phyloP scores from a whole-genome alignment of 139 green algal genomes.

The Volvox reticuliferus region DNA sequence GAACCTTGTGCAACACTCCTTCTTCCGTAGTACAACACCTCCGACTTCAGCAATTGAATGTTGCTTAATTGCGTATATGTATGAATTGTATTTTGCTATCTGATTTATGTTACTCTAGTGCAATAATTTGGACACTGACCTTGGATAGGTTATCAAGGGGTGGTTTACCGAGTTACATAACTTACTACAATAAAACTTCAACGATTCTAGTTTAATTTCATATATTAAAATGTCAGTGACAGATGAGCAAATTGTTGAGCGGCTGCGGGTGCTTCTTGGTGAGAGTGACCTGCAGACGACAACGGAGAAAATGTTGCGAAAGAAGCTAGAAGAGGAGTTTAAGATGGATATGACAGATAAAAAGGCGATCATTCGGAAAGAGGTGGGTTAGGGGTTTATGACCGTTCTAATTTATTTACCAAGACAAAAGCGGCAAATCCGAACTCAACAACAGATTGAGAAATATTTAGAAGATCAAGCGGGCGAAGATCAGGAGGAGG shows the following conservation, averaged over 20 bases:
- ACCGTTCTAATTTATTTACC: neutral
- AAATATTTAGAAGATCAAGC: constrained; percentile 46
- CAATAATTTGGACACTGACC: too few species aligned
- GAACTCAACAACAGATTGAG: constrained; percentile 47
- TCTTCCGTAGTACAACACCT: too few species aligned
- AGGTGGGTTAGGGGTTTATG: constrained; percentile 43
- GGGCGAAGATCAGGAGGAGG: constrained; percentile 46
- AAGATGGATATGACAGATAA: constrained; percentile 62
- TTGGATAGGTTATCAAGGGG: too few species aligned
- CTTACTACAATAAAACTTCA: too few species aligned
- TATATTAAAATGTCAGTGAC: neutral
- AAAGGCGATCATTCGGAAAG: constrained; percentile 70
- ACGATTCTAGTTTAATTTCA: too few species aligned
- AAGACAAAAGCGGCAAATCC: neutral
- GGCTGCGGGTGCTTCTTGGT: constrained; percentile 60
- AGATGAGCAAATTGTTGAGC: constrained; percentile 20
- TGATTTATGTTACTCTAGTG: too few species aligned
- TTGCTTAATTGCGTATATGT: too few species aligned
- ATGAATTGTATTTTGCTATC: too few species aligned
- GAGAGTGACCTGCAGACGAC: constrained; percentile 65
- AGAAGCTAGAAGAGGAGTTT: constrained; percentile 78
- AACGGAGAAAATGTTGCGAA: constrained; percentile 79
- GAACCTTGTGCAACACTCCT: too few species aligned
- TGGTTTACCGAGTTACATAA: too few species aligned
- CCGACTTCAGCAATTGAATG: too few species aligned